Evolutionary conservation across 1,139 yeast species (phyloP), one percentile per base, ranked within the genome.

Genomic region (Yamadazyma atlantica): DNA sequence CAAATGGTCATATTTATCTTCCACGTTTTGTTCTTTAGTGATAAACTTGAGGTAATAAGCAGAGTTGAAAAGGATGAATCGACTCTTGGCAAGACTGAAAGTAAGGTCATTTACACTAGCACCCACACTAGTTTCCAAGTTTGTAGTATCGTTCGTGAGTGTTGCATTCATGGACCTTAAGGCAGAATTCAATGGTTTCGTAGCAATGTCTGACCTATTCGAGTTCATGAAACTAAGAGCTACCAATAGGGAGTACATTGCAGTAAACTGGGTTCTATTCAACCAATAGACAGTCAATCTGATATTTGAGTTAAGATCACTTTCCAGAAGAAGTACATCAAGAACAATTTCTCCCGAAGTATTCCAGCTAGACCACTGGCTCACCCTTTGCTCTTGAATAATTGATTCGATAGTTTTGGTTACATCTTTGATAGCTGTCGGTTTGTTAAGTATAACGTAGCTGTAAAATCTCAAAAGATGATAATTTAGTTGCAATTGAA

Each of bases 231-330:
- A 24, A 16, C 35, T 37, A n/a, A 73, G 50, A 1, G 75, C 78
- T 13, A 67, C 61, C 11, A 69, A 48, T 32, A 70, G 60, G 46
- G 69, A 72, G 23, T 70, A 60, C 36, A 64, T 39, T 13, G 69
- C 53, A 2, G 63, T 58, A 47, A 70, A 72, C 40, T 74, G 78
- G 29, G 64, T 65, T 1, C 66, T 55, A 24, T 63, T 60, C 14
- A 74, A 43, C 79, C 80, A 75, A 6, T 48, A 44, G 12, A 65
- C 44, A 32, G 44, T 48, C 41, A 42, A 50, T 15, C 37, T 31
- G 12, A 48, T 16, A 9, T 16, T 28, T 15, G 30, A 28, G 17
- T 28, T 21, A 7, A 7, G 15, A 15, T 15, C 17, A 9, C 13
- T 8, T 23, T 23, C 30, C 4, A 15, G 2, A 10, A 8, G 12